A percentile compares a stretch with the other conserved stretches of the same genome.
Conservation (phyloP, 2,329 filamentous ascomycete species). For the Calonectria multiphialidica region DNA sequence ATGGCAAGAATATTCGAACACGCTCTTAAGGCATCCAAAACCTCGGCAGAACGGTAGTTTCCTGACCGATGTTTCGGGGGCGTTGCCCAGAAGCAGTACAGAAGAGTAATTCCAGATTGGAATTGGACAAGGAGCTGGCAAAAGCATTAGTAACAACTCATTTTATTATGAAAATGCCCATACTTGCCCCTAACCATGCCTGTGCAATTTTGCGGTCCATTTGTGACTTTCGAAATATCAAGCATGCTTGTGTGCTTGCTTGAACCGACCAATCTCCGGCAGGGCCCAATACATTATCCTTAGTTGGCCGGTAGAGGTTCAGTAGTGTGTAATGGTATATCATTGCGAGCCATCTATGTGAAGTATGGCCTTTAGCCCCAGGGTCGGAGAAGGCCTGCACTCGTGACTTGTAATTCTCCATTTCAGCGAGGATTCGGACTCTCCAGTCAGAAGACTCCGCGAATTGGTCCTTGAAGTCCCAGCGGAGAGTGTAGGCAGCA, state of each 20-base stretch:
- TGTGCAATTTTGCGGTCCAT: conserved; percentile 42
- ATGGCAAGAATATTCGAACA: conserved; percentile 51
- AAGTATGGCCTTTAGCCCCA: conserved; percentile 34
- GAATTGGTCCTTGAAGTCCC: conserved; percentile 37
- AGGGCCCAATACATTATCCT: conserved; percentile 31
- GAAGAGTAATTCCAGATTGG: conserved; percentile 49
- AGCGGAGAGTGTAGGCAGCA: conserved; percentile 36
- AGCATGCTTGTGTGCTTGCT: conserved; percentile 42
- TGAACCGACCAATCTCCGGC: conserved; percentile 44
- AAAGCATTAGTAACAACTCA: not conserved
- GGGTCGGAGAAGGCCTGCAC: conserved; percentile 39
- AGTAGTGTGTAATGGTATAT: conserved; percentile 46
- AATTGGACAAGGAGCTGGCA: conserved; percentile 44
- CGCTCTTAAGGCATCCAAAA: conserved; percentile 49
- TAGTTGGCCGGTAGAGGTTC: conserved; percentile 44
- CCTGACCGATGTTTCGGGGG: conserved; percentile 44
- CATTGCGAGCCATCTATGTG: conserved; percentile 44
- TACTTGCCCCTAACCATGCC: conserved; percentile 42
- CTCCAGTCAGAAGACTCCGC: conserved; percentile 39
- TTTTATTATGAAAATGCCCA: not conserved
- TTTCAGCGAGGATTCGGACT: conserved; percentile 38
- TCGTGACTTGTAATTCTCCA: conserved; percentile 39
- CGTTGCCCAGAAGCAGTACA: conserved; percentile 52
- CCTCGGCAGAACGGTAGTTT: conserved; percentile 44
- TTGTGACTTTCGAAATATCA: conserved; percentile 46